Base-by-base conservation (phyloP, 768 basidiomycete genomes). In the Boletellus ananiceps region DNA sequence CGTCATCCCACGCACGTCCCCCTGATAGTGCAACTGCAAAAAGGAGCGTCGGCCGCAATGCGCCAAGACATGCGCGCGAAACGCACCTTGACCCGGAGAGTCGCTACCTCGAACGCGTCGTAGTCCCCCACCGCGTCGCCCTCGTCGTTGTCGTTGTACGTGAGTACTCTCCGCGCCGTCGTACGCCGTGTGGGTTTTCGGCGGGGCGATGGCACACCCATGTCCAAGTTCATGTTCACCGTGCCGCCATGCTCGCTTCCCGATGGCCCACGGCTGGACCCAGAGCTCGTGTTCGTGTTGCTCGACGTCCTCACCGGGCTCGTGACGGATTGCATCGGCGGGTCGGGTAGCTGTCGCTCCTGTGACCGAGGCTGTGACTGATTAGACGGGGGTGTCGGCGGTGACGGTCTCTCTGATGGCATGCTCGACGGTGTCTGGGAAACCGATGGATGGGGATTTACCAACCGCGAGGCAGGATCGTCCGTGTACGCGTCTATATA, bases 1-100 rank as follows among this genome's bases (percentile, higher is more conserved):
- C 13, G 87, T 80, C 90, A 94, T 93, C 37, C 91, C 93, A 38
- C 93, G 84, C 49, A 86, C 80, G 50, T 92, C 88, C 41, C 80
- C 82, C 46, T 83, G 75, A 66, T 88, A 88, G 66, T 93, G 87
- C 21, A 95, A 73, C 90, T 93, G 55, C 33, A 60, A 29, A 29
- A 29, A 29, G 11, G 29, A 8, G 2, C 29, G 19, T 19, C 19
- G 19, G 19, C 3, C n/a, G n/a, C n/a, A n/a, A n/a, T n/a, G n/a
- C n/a, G n/a, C n/a, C n/a, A n/a, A n/a, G n/a, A n/a, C n/a, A n/a
- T n/a, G n/a, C n/a, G n/a, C n/a, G n/a, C n/a, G n/a, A n/a, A n/a
- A n/a, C n/a, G 21, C n/a, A 91, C 88, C 79, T 92, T 94, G 64
- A 95, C 81, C 25, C 88, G 81, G 55, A 94, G 84, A 69, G 86